Evolutionary conservation across 2,329 filamentous ascomycete genomes (phyloP), one percentile per base, ranked within the genome.

Genomic region (Paracamarosporium sp.): DNA sequence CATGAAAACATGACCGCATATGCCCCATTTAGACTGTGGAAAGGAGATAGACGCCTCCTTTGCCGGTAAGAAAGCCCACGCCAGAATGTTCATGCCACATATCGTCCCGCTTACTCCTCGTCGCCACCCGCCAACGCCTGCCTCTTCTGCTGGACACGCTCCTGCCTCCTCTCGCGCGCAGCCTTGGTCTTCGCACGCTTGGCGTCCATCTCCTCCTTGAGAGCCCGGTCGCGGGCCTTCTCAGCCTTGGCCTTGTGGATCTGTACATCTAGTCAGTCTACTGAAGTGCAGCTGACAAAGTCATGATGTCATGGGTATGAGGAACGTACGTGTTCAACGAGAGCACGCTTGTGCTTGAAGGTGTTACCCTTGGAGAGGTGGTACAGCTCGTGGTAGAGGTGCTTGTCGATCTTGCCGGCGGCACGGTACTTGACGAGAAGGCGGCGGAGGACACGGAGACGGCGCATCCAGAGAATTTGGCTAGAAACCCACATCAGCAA

Each of bases 331-430:
- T 99, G 95, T 89, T 99, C 95, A 81, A 99, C 93, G 77, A 99
- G 90, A 79, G 93, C 95, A 85, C 95, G 91, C 93, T 98, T 99
- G 92, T 99, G 95, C 93, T 99, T 99, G 91, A 99, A 99, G 82
- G 95, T 94, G 90, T 99, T 99, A 96, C 95, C 96, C 93, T 99
- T 99, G 90, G 91, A 95, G 81, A 96, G 87, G 85, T 97, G 95
- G 89, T 99, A 99, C 74, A 99, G 92, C 87, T 98, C 93, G 89
- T 99, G 95, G 90, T 99, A 99, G 65, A 99, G 93, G 88, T 99
- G 95, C 90, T 99, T 99, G 87, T 99, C 95, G 82, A 99, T 99
- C 91, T 99, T 99, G 84, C 96, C 96, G 79, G 91, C 91, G 83
- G 94, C 94, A 84, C 95, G 95, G 89, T 99, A 99, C 89, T 98